These are phyloP conservation scores for Populus hybrid DNA, from an alignment of 441 rosid species.

Conservation along the genomic window DNA sequence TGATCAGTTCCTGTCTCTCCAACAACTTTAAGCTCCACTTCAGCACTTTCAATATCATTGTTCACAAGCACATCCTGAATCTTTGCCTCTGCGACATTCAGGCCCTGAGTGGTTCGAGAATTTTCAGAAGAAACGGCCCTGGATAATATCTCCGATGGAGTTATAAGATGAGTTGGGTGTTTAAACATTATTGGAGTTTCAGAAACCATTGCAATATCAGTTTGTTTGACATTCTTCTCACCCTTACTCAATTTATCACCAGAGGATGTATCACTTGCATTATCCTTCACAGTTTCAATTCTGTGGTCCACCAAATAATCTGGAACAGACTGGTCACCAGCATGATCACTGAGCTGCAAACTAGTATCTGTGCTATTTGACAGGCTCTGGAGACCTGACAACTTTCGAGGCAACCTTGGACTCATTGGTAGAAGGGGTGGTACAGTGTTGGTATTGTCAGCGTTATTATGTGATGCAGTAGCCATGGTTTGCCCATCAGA, in stretches of 20 bases:
- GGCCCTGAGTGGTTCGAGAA: conserved; percentile 36
- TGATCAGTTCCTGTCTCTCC: conserved; percentile 43
- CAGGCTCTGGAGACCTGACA: conserved; percentile 55
- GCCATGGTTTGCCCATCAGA: conserved; percentile 38
- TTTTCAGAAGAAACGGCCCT: conserved; percentile 53
- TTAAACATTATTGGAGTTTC: conserved; percentile 51
- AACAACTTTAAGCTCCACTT: conserved; percentile 53
- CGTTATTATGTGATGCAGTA: conserved; percentile 29
- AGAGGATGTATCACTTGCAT: conserved; percentile 32
- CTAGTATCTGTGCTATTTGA: conserved; percentile 30
- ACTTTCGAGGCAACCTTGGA: conserved; percentile 48
- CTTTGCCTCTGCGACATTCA: conserved; percentile 42
- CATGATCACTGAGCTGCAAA: conserved; percentile 33
- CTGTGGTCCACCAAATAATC: conserved; percentile 58
- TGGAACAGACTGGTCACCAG: conserved; percentile 37
- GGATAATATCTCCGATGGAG: conserved; percentile 74
- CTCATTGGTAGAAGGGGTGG: conserved; percentile 52
- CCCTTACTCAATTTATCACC: conserved; percentile 47
- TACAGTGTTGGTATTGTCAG: conserved; percentile 32
- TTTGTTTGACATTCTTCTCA: conserved; percentile 42
- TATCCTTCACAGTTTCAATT: conserved; percentile 38
- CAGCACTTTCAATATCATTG: conserved; percentile 39
- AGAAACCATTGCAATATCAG: conserved; percentile 40
- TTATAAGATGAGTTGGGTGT: conserved; percentile 84
- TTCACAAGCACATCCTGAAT: conserved; percentile 48